Percentiles rank a stretch among this genome's conserved stretches.
phyloP scores from a whole-genome alignment of 2,329 filamentous ascomycete species.

The Emmonsiellopsis sp. region DNA sequence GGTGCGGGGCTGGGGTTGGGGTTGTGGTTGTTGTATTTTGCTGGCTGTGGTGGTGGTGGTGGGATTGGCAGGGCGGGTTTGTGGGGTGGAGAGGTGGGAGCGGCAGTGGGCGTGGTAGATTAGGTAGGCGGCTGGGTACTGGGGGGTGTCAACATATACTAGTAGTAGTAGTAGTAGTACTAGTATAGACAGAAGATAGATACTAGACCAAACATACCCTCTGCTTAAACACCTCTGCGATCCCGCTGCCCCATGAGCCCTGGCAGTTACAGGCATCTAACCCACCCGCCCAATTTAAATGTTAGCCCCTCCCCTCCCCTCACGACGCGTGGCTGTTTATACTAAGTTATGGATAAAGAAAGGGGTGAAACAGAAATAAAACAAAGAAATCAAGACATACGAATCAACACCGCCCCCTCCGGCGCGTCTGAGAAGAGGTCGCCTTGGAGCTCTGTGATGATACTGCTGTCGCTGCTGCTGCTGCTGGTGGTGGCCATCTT shows the following conservation, averaged over 20 bases:
- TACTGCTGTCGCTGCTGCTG: neutral
- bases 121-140: conserved; percentile 44
- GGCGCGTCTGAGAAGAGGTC: conserved; percentile 4
- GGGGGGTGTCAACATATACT: neutral
- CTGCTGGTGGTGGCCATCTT: no score
- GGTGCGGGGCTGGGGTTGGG: conserved; percentile 5
- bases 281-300: neutral
- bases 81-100: conserved; percentile 9
- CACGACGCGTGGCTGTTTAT: no score
- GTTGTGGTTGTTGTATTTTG: neutral
- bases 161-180: no score
- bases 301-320: neutral
- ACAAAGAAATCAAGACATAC: neutral
- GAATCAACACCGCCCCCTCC: conserved; percentile 4
- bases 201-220: conserved; percentile 15
- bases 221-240: conserved; percentile 42
- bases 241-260: conserved; percentile 50
- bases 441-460: conserved; percentile 2
- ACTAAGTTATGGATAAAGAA: no score
- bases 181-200: neutral
- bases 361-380: neutral
- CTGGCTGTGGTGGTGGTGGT: neutral
- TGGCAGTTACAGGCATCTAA: conserved; percentile 49
- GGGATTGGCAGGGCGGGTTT: neutral
- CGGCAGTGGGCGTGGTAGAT: conserved; percentile 41